Conservation (phyloP, 495 filamentous ascomycete genomes). For the Lentithecium fluviatile region DNA sequence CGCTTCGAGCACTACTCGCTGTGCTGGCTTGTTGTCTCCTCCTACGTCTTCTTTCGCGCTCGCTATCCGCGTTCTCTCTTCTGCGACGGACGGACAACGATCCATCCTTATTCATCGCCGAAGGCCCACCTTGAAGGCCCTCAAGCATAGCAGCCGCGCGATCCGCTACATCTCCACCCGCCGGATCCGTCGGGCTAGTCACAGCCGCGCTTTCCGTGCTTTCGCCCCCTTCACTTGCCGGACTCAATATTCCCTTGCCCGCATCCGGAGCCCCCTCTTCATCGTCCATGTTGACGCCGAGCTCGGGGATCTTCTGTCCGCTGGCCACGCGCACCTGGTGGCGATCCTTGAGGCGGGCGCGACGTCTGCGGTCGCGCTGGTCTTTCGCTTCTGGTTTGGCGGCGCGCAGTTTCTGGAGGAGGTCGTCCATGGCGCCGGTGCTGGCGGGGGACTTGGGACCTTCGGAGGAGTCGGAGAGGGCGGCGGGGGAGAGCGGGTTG, state of each 20-base stretch:
- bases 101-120: slow-evolving; percentile 48
- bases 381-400: slow-evolving; percentile 87
- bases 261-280: slow-evolving; percentile 46
- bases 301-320: slow-evolving; percentile 77
- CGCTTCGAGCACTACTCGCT: slow-evolving; percentile 15
- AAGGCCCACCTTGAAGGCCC: slow-evolving; percentile 62
- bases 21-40: slow-evolving; percentile 26
- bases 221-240: slow-evolving; percentile 22
- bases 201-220: slow-evolving; percentile 22
- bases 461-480: slow-evolving; percentile 40
- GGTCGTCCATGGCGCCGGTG: slow-evolving; percentile 91
- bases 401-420: slow-evolving; percentile 93
- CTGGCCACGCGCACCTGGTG: slow-evolving; percentile 89
- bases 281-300: slow-evolving; percentile 40
- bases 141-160: slow-evolving; percentile 80
- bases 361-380: slow-evolving; percentile 79
- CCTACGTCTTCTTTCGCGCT: slow-evolving; percentile 37
- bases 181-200: slow-evolving; percentile 36
- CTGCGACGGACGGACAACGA: slow-evolving; percentile 38
- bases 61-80: slow-evolving; percentile 41
- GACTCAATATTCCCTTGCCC: slow-evolving; percentile 23
- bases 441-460: slow-evolving; percentile 66
- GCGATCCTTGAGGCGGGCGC: slow-evolving; percentile 84
- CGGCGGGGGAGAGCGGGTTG: slow-evolving; percentile 49
- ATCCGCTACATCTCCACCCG: slow-evolving; percentile 60